phyloP scores from a whole-genome alignment of 441 rosid species.

The Syzygium syzygioides region DNA sequence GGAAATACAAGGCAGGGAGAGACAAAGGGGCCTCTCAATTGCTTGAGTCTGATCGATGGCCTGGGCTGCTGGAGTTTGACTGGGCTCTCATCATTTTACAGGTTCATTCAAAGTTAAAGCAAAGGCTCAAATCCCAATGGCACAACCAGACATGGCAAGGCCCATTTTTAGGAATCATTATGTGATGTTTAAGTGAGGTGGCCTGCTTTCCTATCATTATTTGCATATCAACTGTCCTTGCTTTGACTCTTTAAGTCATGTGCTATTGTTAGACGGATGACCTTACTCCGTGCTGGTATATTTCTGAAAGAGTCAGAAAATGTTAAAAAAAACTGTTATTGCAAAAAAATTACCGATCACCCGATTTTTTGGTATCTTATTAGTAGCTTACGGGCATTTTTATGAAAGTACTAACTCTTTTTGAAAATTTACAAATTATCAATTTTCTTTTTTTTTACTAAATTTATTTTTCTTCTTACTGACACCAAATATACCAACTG shows the following conservation, averaged over 20 bases:
- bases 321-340: not conserved
- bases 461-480: not conserved
- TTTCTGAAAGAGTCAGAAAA: not conserved
- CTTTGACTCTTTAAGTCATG: not conserved
- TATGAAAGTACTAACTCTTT: not conserved
- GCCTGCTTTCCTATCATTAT: not conserved
- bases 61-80: not conserved
- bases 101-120: not conserved
- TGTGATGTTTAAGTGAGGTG: not conserved
- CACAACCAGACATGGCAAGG: not conserved
- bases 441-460: not conserved
- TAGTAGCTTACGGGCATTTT: not conserved
- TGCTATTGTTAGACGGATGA: not conserved
- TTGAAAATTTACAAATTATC: not conserved
- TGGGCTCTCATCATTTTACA: not conserved
- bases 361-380: not conserved
- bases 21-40: not conserved
- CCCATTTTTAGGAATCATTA: not conserved
- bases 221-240: not conserved
- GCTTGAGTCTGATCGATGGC: not conserved
- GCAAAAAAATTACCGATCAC: not conserved
- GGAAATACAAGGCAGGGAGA: not conserved
- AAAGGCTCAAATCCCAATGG: not conserved
- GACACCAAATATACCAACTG: not conserved
- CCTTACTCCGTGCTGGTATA: not conserved